Percentiles rank a stretch among this genome's conserved stretches.
phyloP scores from a whole-genome alignment of 352 stramenopile species.

The Phytophthora pini region DNA sequence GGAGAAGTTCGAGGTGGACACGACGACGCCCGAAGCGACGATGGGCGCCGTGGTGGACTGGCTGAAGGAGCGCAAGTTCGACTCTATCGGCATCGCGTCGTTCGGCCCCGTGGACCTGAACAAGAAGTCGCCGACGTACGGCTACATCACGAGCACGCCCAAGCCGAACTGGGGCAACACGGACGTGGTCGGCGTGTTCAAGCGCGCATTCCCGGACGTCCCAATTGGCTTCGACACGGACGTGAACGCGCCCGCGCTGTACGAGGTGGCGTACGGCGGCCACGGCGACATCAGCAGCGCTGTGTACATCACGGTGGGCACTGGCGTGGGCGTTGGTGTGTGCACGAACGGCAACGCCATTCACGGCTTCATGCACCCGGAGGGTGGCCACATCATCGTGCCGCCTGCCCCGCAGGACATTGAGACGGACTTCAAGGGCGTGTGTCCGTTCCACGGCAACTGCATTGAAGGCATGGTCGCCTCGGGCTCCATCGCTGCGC shows the following conservation, averaged over 20 bases:
- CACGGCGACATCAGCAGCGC: too few species aligned
- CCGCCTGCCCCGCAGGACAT: constrained; percentile 78
- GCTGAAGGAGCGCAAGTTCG: constrained; percentile 83
- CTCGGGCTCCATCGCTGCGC: constrained; percentile 90
- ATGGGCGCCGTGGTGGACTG: constrained; percentile 79
- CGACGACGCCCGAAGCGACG: constrained; percentile 88
- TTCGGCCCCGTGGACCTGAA: constrained; percentile 95
- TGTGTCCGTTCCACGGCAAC: constrained; percentile 90
- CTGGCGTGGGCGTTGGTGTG: constrained; percentile 95
- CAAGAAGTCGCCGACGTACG: constrained; percentile 84
- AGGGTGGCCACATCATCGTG: constrained; percentile 88
- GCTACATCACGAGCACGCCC: constrained; percentile 95
- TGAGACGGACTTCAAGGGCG: constrained; percentile 76
- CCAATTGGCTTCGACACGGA: too few species aligned
- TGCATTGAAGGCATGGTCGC: constrained; percentile 95
- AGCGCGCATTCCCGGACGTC: too few species aligned
- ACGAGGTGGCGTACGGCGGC: too few species aligned
- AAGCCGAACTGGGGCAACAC: constrained; percentile 93
- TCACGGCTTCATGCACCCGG: constrained; percentile 96
- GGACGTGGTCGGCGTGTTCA: too few species aligned
- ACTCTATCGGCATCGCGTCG: constrained; percentile 92
- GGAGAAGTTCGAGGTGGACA: constrained; percentile 82
- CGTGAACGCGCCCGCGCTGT: too few species aligned
- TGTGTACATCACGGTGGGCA: constrained; percentile 94
- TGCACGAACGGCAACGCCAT: constrained; percentile 92